These are phyloP conservation scores for Climacium dendroides DNA, from an alignment of 225 moss, liverwort and hornwort species.

Conservation along the genomic window DNA sequence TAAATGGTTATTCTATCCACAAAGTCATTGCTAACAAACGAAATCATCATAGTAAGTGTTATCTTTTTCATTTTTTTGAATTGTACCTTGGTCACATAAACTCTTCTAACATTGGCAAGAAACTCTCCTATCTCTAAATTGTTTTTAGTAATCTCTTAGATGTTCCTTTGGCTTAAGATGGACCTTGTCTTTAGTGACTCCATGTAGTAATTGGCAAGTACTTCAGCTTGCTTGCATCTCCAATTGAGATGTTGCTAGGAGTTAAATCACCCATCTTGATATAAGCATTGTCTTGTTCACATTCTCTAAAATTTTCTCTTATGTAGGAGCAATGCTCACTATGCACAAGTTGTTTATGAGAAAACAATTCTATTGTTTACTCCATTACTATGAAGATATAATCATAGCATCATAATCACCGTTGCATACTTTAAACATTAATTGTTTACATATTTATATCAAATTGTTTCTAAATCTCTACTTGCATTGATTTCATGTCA, in stretches of 20 bases:
- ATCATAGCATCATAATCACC: not conserved
- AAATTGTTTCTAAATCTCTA: not conserved
- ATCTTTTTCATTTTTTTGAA: not conserved
- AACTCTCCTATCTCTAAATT: not conserved
- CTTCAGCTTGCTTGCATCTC: not conserved
- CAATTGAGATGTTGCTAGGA: not conserved
- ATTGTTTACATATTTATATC: not conserved
- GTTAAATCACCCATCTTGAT: not conserved
- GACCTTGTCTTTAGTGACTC: not conserved
- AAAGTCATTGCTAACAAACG: not conserved
- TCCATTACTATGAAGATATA: not conserved
- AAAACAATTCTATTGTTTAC: not conserved
- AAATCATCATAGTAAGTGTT: not conserved
- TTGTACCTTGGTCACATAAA: not conserved
- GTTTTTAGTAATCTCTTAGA: not conserved
- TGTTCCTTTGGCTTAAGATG: not conserved
- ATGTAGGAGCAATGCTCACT: not conserved
- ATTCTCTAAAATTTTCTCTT: not conserved
- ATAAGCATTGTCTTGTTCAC: not conserved
- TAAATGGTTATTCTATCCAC: not conserved
- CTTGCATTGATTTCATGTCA: not conserved
- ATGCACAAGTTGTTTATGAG: not conserved
- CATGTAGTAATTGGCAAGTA: too few species aligned
- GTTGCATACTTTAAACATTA: fast-evolving
- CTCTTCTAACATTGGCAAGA: not conserved